Evolutionary conservation across 148 eudicot genomes (phyloP).

Genomic region (Amaranthus hypochondriacus): DNA sequence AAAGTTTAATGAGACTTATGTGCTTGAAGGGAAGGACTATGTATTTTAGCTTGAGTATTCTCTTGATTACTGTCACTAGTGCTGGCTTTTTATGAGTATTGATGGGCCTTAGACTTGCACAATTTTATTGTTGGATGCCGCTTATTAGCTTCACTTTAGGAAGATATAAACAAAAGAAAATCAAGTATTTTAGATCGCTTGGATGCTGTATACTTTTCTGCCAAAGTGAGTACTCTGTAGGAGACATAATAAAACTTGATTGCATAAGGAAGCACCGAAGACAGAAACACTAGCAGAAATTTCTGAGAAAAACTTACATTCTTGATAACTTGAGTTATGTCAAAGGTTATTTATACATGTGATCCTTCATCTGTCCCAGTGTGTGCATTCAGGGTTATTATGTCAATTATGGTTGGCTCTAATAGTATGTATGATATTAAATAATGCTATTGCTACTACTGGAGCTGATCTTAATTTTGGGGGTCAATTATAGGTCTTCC

Average conservation of each 20-base stretch:
- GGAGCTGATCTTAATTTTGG: background rate
- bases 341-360: background rate
- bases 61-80: background rate
- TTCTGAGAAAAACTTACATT: background rate
- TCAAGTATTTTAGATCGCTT: background rate
- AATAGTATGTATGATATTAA: constrained; percentile 1
- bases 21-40: background rate
- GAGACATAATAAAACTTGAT: background rate
- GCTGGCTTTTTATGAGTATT: background rate
- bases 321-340: background rate
- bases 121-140: background rate
- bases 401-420: background rate
- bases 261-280: background rate
- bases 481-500: constrained; percentile 54
- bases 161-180: background rate
- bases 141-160: background rate
- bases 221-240: background rate
- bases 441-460: background rate
- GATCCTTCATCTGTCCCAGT: background rate
- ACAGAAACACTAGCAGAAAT: background rate
- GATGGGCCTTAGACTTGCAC: background rate
- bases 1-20: no score
- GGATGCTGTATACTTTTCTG: background rate
- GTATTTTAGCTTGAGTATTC: background rate
- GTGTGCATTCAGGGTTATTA: background rate